These are phyloP conservation scores for Lactuca saligna DNA, from an alignment of 129 eudicot species.

Conservation along the genomic window DNA sequence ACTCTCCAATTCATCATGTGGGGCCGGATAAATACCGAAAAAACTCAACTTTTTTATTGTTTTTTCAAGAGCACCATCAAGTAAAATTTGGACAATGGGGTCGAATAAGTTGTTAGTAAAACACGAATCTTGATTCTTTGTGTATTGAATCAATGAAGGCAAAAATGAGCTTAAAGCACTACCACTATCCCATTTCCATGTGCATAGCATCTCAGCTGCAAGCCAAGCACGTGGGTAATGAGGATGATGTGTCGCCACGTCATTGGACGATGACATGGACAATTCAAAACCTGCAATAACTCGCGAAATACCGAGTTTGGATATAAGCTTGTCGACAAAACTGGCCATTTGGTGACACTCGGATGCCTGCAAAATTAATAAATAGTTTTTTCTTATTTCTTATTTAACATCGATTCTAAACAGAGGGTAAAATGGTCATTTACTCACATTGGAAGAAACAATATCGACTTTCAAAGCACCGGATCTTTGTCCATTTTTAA, in stretches of 20 bases:
- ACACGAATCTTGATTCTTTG: slow-evolving; percentile 30
- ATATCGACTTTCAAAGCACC: slow-evolving; percentile 31
- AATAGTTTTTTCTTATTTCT: no score
- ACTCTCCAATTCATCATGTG: slow-evolving; percentile 54
- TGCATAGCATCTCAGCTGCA: slow-evolving; percentile 88
- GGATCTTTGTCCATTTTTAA: slow-evolving; percentile 34
- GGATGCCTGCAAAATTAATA: slow-evolving; percentile 44
- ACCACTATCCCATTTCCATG: slow-evolving; percentile 95
- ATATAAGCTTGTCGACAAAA: slow-evolving; percentile 70
- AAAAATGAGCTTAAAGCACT: slow-evolving; percentile 66
- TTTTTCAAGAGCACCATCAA: slow-evolving; percentile 83
- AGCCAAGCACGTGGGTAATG: slow-evolving; percentile 72
- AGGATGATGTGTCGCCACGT: slow-evolving; percentile 31
- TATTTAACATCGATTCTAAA: no score
- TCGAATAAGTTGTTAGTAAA: slow-evolving; percentile 43
- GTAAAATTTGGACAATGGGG: slow-evolving; percentile 52
- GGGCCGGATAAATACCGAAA: slow-evolving; percentile 43
- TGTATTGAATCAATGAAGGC: slow-evolving; percentile 52
- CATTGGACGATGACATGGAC: slow-evolving; percentile 19
- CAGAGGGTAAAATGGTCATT: not conserved
- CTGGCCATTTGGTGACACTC: slow-evolving; percentile 47
- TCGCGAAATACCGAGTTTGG: slow-evolving; percentile 61
- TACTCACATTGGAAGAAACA: slow-evolving; percentile 43
- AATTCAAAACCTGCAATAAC: slow-evolving; percentile 47
- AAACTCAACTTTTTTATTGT: slow-evolving; percentile 42